Base-by-base conservation (phyloP, 1,139 yeast genomes). In the Geotrichum reessii region DNA sequence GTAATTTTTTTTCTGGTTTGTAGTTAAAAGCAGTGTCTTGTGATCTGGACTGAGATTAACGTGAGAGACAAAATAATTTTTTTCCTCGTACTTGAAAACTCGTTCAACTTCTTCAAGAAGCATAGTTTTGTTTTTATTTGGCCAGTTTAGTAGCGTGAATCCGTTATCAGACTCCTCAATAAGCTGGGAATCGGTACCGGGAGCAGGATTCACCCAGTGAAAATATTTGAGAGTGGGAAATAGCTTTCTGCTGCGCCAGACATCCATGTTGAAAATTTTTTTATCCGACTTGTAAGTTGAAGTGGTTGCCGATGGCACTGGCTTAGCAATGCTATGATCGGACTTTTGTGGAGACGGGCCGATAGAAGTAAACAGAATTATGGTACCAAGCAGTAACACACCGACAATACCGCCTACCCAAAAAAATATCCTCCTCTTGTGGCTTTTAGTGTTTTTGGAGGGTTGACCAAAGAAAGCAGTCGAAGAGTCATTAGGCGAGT, bases 1-100 rank as follows among this genome's bases (percentile, higher is more conserved):
- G 83, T 88, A 92, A 65, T 82, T 80, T 55, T 78, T 75, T 37
- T 77, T 74, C 12, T 76, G 67, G 65, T 88, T 79, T 0, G 89
- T 79, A 52, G 71, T 71, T 55, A 85, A 70, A 19, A 85, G 62
- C 0, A 84, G 84, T 64, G 74, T 75, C 33, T 75, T 70, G 63
- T 82, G 76, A 63, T 81, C 66, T 9, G 66, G 65, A 61, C 71
- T 71, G 44, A 77, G 60, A 8, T 62, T 63, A 71, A 74, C 56
- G 1, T 63, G 51, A 27, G 57, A 53, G 8, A 74, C 67, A 1
- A 28, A 28, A 56, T 64, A 64, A 12, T 19, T 44, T 7, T 54
- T 33, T 3, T 66, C 72, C 1, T 61, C 62, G 54, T 61, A 62
- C 11, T 57, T 53, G 24, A 68, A 56, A 6, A 48, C 42, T 1